Evolutionary conservation across 768 basidiomycete genomes (phyloP).

Genomic region (Tephrocybe sp.): DNA sequence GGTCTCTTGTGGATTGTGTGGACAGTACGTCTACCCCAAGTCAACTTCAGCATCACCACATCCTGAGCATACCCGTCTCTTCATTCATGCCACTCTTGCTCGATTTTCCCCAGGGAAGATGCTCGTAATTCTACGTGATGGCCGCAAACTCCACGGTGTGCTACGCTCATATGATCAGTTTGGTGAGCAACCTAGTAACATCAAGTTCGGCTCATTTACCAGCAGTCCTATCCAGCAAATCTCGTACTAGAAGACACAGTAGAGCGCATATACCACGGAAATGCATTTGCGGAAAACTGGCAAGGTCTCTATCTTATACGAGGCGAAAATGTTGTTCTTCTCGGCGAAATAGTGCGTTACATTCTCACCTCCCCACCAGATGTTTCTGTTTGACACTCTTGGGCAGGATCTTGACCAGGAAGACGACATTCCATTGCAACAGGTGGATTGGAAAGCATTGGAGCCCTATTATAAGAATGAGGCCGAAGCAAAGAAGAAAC

Average conservation of each 20-base stretch:
- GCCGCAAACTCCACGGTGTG: conserved; percentile 94
- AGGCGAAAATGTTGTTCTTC: conserved; percentile 96
- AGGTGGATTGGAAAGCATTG: conserved; percentile 71
- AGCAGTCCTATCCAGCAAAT: conserved; percentile 63
- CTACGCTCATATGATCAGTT: conserved; percentile 98
- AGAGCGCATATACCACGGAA: conserved; percentile 91
- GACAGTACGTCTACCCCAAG: conserved; percentile 92
- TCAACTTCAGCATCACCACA: conserved; percentile 48
- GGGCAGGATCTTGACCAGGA: conserved; percentile 87
- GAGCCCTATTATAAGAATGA: conserved; percentile 74
- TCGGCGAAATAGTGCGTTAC: conserved; percentile 91
- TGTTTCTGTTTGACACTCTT: conserved; percentile 1
- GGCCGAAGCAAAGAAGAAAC: conserved; percentile 69
- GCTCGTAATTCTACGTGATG: conserved; percentile 94
- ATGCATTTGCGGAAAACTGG: conserved; percentile 85
- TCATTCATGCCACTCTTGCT: conserved; percentile 27
- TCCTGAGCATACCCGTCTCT: conserved; percentile 43
- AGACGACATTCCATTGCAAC: conserved; percentile 80
- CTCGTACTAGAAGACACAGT: conserved; percentile 95
- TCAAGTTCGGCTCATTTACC: neutral
- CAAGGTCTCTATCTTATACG: conserved; percentile 92
- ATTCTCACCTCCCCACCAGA: neutral
- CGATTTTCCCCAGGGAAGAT: conserved; percentile 82
- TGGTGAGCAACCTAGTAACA: conserved; percentile 51
- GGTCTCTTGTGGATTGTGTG: conserved; percentile 98